Evolutionary conservation across 306 rosid genomes (phyloP).

Genomic region (Nissolia schottii): DNA sequence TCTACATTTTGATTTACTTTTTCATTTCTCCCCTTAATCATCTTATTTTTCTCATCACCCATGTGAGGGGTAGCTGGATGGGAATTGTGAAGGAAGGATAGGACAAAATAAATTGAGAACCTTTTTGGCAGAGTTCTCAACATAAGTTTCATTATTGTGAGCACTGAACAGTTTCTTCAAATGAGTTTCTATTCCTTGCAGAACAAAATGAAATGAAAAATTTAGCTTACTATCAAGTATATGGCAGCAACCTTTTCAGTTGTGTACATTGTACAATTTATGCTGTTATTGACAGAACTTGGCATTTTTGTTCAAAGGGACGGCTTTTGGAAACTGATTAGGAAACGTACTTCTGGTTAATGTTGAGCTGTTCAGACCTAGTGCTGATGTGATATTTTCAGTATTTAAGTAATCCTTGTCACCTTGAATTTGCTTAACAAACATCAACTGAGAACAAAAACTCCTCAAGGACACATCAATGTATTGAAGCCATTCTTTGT

Average conservation of each 20-base stretch:
- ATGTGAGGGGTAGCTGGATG: not conserved
- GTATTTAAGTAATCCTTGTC: slow-evolving; percentile 9
- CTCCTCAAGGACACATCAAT: not conserved
- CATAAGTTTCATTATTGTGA: not conserved
- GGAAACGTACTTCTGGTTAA: slow-evolving; percentile 8
- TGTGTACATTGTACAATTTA: not conserved
- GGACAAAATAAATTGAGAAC: not conserved
- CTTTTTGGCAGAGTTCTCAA: not conserved
- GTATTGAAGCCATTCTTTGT: not conserved
- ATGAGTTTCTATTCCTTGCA: slow-evolving; percentile 12
- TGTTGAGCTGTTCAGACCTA: slow-evolving; percentile 1
- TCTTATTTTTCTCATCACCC: not conserved
- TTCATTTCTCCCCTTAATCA: slow-evolving; percentile 6
- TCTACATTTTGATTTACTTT: slow-evolving; percentile 11
- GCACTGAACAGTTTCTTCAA: not conserved
- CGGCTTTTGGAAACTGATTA: not conserved
- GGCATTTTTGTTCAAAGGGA: not conserved
- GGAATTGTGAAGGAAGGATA: not conserved
- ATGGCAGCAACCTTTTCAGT: not conserved
- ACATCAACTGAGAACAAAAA: not conserved
- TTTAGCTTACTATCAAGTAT: not conserved
- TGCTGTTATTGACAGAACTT: not conserved
- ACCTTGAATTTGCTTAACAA: not conserved
- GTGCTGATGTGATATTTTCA: not conserved
- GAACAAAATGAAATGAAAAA: not conserved